Evolutionary conservation across 345 rosid species (phyloP), one percentile per base, ranked within the genome.

Genomic region (Aegle marmelos): DNA sequence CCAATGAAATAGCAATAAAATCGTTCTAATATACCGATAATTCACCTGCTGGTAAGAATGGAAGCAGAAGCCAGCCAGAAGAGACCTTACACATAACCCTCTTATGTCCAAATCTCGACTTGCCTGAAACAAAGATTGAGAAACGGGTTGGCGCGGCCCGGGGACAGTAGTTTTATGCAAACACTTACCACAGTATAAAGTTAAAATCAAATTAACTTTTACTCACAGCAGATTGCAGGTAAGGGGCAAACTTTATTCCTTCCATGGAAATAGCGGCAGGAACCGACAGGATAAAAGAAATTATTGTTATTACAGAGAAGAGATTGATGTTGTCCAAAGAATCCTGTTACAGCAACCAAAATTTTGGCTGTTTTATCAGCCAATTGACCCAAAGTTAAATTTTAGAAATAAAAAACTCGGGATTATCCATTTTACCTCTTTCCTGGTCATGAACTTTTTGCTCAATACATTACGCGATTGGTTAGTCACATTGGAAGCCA

Each of bases 401-500:
- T 58, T 37, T 37, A 8, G 7, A 13, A 3, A 4, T 31, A 56
- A 56, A 56, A 56, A 72, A 53, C 19, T 21, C 4, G 0, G 11
- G 16, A 58, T 70, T 27, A 7, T 33, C 22, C n/a, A 24, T 31
- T 60, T 79, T 73, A 90, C 88, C 92, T 90, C 93, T 86, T 86
- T 78, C 16, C 85, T 84, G 54, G 84, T 81, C 98, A 95, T 91
- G 71, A 91, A 77, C 57, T 87, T 95, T 75, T 95, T 95, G 87
- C 98, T 89, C 22, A 93, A 87, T 73, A 95, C 90, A 78, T 93
- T 93, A 57, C 99, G 89, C 2, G 93, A 92, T 81, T 95, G 99
- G 84, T 93, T 95, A 0, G 97, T 92, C 70, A 93, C 83, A 80
- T 95, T 95, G 71, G 99, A 95, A 39, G 98, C 96, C 99, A 95